Evolutionary conservation across 805 yeast species (phyloP), one percentile per base, ranked within the genome.

Genomic region (Lipomyces yamadae): DNA sequence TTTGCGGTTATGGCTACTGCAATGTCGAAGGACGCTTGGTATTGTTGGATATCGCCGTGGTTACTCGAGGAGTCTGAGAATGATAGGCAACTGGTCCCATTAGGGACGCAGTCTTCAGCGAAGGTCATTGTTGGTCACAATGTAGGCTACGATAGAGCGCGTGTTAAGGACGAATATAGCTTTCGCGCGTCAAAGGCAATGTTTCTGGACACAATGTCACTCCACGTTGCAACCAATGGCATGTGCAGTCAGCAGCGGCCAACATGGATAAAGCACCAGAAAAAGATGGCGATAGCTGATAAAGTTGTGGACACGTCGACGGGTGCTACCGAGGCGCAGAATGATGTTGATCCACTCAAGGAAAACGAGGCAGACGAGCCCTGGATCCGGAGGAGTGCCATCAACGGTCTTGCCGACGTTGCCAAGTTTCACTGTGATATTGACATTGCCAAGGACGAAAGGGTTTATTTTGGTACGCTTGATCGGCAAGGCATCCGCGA

Each of bases 41-140:
- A 93, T 74, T 87, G 88, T 0, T 95, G 99, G 99, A 87, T 92
- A 7, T 92, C 97, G 0, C 99, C 99, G 0, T 87, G 83, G 75
- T 76, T 95, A 29, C 82, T 89, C 0, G 84, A 84, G 2, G 86
- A 85, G 59, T 78, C 86, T 2, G 78, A 80, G 24, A 83, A 88
- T 37, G 67, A 62, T 35, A 65, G 74, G 6, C 96, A 92, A 72
- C 78, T 96, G 62, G 86, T 96, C 0, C 97, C 98, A 0, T 75
- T 94, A 75, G 86, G 90, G 68, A 81, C 87, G 0, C 76, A 77
- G 11, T 75, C 75, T 2, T 56, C 74, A 7, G 81, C 83, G 5
- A 88, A 86, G 70, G 79, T 95, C 5, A 81, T 95, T 1, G 83
- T 96, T 2, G 99, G 99, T 0, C 97, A 92, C 76, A 92, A 94